Base-by-base conservation (phyloP, 305 asterid species). In the Solanum hybrid region DNA sequence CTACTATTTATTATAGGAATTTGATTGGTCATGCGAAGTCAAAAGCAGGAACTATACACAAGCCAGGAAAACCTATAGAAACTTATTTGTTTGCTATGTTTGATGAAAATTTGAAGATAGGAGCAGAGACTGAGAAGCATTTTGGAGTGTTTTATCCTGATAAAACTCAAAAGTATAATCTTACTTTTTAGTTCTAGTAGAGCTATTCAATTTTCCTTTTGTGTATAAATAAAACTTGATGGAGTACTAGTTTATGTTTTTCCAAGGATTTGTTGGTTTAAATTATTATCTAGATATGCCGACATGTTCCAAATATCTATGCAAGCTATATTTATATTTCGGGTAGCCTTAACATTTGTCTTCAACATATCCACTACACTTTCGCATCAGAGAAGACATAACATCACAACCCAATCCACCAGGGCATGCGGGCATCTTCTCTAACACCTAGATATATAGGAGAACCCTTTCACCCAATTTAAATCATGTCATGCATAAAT, bases 61-160 rank as follows among this genome's bases (percentile, higher is more conserved):
- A 80, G 91, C 90, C 88, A 4, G 93, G 88, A 35, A 86, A 7
- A 29, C 73, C 77, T 26, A 88, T 93, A n/a, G 92, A 93, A 79
- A 91, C 95, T 22, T 93, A 93, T 87, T 66, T 94, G 87, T 94
- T 93, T 75, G 94, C 94, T 51, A 93, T 92, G 91, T 93, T 92
- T 60, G 95, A 93, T 75, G 95, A 93, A 85, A 92, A 94, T 45
- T 2, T 31, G 73, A 93, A 94, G 90, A n/a, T 10, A 0, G 94
- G 94, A 29, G 88, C 86, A 0, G 35, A n/a, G 24, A 88, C 85
- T 2, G 95, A 93, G 87, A 89, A 85, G 40, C 93, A 94, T 89
- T 94, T 92, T 37, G 95, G 95, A 4, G 87, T 94, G 11, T 94
- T 93, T 66, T 2, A 36, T n/a, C 96, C 94, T 0, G 5, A 66